Evolutionary conservation across 768 basidiomycete species (phyloP).

Genomic region (Termitomyces titanicus): DNA sequence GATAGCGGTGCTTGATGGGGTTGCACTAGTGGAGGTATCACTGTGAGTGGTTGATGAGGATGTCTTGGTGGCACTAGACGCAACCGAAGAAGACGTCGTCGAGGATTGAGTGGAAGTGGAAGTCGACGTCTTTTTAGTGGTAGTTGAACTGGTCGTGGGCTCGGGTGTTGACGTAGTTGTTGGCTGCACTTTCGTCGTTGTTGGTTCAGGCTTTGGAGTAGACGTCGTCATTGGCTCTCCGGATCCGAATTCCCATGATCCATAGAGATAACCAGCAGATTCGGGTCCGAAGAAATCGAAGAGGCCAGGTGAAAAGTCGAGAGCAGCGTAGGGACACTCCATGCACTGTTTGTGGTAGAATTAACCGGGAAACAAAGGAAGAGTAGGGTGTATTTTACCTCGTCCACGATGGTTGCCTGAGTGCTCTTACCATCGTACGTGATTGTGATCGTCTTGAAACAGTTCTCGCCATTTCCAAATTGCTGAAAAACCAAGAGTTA

Average conservation of each 20-base stretch:
- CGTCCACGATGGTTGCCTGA: conserved; percentile 41
- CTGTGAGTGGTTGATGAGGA: conserved; percentile 1
- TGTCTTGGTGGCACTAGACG: not conserved
- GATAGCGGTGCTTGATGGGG: conserved; percentile 6
- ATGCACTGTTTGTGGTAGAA: conserved; percentile 35
- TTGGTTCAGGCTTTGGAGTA: conserved; percentile 17
- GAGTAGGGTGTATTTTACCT: conserved; percentile 29
- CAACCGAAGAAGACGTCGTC: conserved; percentile 5
- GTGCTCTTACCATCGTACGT: conserved; percentile 44
- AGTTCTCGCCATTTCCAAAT: conserved; percentile 27
- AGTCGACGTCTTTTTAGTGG: conserved; percentile 11
- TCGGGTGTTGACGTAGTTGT: conserved; percentile 12
- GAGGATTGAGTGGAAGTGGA: conserved; percentile 5
- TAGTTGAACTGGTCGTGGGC: conserved; percentile 11
- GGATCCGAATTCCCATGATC: conserved; percentile 38
- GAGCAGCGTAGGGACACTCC: conserved; percentile 45
- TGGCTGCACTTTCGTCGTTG: conserved; percentile 16
- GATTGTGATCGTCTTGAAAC: conserved; percentile 53
- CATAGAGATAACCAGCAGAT: conserved; percentile 40
- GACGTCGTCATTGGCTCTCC: conserved; percentile 14
- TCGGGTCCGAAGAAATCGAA: conserved; percentile 43
- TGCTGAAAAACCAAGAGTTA: conserved; percentile 13
- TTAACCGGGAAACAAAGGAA: not conserved
- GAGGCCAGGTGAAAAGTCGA: conserved; percentile 51
- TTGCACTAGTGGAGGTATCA: not conserved